Evolutionary conservation across 345 rosid genomes (phyloP), one percentile per base, ranked within the genome.

Genomic region (Limnanthes douglasii): DNA sequence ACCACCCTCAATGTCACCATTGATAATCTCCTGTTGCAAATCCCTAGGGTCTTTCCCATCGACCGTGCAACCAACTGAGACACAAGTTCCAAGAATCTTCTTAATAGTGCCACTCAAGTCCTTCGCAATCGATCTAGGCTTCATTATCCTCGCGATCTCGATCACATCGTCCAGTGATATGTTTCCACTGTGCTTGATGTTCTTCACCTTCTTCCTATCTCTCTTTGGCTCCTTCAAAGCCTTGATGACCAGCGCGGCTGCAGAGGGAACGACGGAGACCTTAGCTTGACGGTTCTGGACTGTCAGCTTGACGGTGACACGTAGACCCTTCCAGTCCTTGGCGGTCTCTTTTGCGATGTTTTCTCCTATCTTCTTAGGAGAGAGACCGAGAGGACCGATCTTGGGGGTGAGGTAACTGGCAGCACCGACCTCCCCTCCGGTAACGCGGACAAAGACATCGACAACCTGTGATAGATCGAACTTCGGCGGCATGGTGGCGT

Each of bases 231-330:
- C 92, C 43, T 74, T 73, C 39, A 78, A 56, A 9, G 92, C 75
- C 61, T 78, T 78, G 59, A 78, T 78, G 15, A 78, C 84, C 1
- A 78, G 64, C 0, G 92, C 92, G 0, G 92, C 79, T 0, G 92
- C 92, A 3, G 92, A 78, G 4, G 92, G 92, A 11, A 78, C 92
- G 8, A 78, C 84, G 2, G 81, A 37, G 1, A 79, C 86, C 46
- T 79, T 79, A 0, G 86, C 93, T 50, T 72, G 93, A 40, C 93
- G 86, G 43, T 79, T 79, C 68, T 75, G 93, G 11, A 79, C 93
- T 9, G 93, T 79, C 0, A 78, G 75, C 56, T 78, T 78, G 18
- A 77, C 92, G 0, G 84, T 78, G 3, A 78, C 92, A 6, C 86
- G 78, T 4, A 79, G 46, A 28, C 78, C 78, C 65, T 70, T 70